Evolutionary conservation across 2,329 filamentous ascomycete genomes (phyloP).

Genomic region (Pseudogymnoascus sp.): DNA sequence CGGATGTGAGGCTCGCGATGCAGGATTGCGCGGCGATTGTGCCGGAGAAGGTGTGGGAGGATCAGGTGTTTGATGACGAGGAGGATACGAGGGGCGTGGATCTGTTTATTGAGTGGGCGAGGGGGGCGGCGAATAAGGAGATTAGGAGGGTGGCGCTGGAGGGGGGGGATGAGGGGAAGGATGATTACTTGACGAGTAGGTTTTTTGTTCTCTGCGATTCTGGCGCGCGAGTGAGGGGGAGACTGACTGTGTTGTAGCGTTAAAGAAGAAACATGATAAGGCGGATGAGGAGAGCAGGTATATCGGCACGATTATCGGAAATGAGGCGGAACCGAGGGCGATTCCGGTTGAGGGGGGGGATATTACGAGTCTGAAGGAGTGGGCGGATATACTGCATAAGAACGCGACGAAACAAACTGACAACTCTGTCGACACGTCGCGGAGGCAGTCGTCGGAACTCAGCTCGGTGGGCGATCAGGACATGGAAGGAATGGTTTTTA

Average conservation of each 20-base stretch:
- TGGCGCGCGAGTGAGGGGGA: constrained; percentile 36
- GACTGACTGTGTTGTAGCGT: constrained; percentile 12
- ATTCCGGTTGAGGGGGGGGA: constrained; percentile 73
- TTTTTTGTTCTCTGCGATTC: constrained; percentile 17
- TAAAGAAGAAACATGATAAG: constrained; percentile 91
- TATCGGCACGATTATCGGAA: constrained; percentile 74
- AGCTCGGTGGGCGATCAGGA: constrained; percentile 26
- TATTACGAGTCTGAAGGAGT: constrained; percentile 57
- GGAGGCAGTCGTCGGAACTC: constrained; percentile 24
- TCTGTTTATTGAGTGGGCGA: constrained; percentile 72
- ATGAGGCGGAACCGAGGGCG: constrained; percentile 59
- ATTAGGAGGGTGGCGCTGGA: constrained; percentile 73
- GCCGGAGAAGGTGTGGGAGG: constrained; percentile 56
- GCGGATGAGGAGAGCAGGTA: constrained; percentile 74
- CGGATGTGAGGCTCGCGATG: constrained; percentile 78
- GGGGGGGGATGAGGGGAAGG: constrained; percentile 54
- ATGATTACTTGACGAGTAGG: constrained; percentile 60
- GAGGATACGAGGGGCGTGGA: constrained; percentile 73
- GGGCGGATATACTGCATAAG: constrained; percentile 40
- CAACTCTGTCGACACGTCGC: constrained; percentile 15
- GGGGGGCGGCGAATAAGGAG: constrained; percentile 64
- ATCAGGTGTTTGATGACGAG: constrained; percentile 57
- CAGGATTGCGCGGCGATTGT: constrained; percentile 69
- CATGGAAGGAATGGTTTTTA: constrained; percentile 27
- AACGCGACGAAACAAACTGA: constrained; percentile 12